A percentile compares a stretch with the other conserved stretches of the same genome.
These are phyloP conservation scores for Metschnikowia anglica DNA, from an alignment of 805 yeast species.

Conservation along the genomic window DNA sequence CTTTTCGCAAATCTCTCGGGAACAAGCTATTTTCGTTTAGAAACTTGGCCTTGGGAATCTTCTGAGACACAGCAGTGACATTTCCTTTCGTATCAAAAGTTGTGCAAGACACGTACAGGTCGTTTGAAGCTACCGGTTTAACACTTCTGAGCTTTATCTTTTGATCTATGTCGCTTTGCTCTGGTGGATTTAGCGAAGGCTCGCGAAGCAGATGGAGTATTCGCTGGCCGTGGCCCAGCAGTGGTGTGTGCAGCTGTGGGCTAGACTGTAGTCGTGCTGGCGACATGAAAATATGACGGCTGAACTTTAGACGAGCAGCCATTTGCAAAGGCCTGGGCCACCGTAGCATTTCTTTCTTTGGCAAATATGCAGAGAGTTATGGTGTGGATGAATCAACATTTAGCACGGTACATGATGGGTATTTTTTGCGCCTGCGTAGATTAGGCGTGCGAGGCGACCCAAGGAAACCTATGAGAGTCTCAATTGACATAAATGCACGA, in stretches of 20 bases:
- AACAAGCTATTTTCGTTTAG: constrained; percentile 68
- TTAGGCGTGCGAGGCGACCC: background rate
- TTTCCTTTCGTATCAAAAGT: constrained; percentile 71
- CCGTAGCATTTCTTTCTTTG: constrained; percentile 6
- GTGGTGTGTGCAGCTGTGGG: background rate
- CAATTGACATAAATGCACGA: too few relatives aligned
- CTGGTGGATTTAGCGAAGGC: constrained; percentile 5
- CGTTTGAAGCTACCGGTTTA: constrained; percentile 48
- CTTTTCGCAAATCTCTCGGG: constrained; percentile 84
- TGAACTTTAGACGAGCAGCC: background rate
- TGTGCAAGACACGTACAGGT: constrained; percentile 70
- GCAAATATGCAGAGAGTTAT: background rate
- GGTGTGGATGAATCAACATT: background rate
- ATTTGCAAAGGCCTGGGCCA: constrained; percentile 1
- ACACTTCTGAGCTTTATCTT: constrained; percentile 19
- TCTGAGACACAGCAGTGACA: constrained; percentile 65
- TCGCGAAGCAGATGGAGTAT: constrained; percentile 11
- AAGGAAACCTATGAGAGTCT: background rate
- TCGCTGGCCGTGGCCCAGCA: too few relatives aligned
- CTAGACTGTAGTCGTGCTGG: background rate
- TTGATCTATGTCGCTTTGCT: constrained; percentile 3
- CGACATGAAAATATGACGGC: background rate
- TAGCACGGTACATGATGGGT: background rate
- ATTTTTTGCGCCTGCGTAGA: constrained; percentile 1
- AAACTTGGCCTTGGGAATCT: constrained; percentile 70